phyloP scores from a whole-genome alignment of 164 flowering plant genomes.

The Liquidambar formosana region DNA sequence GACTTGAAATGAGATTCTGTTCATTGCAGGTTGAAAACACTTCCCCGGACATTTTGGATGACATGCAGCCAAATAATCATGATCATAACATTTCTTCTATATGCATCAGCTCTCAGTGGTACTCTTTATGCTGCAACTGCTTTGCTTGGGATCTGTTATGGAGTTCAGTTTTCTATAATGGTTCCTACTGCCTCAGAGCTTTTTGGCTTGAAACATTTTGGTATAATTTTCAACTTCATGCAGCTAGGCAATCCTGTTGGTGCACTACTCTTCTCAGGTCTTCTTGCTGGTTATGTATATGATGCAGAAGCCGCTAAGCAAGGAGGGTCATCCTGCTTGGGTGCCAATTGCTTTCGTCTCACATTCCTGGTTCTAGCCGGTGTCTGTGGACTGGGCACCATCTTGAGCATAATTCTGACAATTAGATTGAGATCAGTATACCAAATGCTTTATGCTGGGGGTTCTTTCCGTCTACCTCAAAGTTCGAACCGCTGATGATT shows the following conservation, averaged over 20 bases:
- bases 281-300: constrained; percentile 61
- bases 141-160: constrained; percentile 35
- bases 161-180: constrained; percentile 32
- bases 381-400: constrained; percentile 34
- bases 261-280: constrained; percentile 67
- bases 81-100: constrained; percentile 34
- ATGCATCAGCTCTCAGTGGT: constrained; percentile 28
- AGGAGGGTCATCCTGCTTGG: constrained; percentile 39
- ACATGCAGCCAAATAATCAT: constrained; percentile 28
- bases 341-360: constrained; percentile 51
- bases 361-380: constrained; percentile 51
- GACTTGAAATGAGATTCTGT: too few species aligned
- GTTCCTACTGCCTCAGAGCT: constrained; percentile 44
- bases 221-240: constrained; percentile 60
- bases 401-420: constrained; percentile 33
- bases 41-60: constrained; percentile 50
- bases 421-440: constrained; percentile 40
- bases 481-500: constrained; percentile 20
- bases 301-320: constrained; percentile 62
- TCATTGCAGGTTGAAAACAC: constrained; percentile 40
- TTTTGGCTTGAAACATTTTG: constrained; percentile 50
- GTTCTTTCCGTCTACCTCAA: constrained; percentile 40
- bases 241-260: constrained; percentile 62
- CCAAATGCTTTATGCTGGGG: constrained; percentile 41
- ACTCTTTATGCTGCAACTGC: constrained; percentile 34